Percentiles rank a stretch among this genome's conserved stretches.
Conservation (phyloP, 129 eudicot species). For the sunflower (Helianthus annuus) region DNA sequence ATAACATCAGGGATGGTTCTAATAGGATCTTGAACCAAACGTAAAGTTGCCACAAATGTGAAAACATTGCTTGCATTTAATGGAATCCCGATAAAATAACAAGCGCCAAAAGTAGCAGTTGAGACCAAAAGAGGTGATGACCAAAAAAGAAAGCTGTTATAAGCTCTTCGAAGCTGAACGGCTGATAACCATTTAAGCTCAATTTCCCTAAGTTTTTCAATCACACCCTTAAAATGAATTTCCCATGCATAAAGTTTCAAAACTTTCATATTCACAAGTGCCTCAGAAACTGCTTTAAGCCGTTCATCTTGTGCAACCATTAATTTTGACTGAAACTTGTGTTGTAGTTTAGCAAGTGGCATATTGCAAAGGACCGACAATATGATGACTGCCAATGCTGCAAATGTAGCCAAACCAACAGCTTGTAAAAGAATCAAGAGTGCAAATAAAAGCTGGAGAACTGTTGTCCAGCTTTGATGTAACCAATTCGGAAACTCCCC, state of each 20-base stretch:
- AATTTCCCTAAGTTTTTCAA: conserved; percentile 58
- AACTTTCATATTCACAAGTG: conserved; percentile 95
- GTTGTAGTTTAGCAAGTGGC: conserved; percentile 91
- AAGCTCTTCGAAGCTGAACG: conserved; percentile 79
- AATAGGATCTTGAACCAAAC: conserved; percentile 91
- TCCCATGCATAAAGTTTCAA: conserved; percentile 95
- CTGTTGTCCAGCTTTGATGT: conserved; percentile 92
- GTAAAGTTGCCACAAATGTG: conserved; percentile 89
- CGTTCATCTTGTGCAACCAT: conserved; percentile 87
- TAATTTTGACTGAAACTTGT: conserved; percentile 71
- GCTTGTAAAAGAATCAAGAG: conserved; percentile 65
- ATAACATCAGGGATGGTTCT: conserved; percentile 91
- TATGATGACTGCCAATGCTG: conserved; percentile 67
- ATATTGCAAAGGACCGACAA: conserved; percentile 78
- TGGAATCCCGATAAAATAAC: conserved; percentile 73
- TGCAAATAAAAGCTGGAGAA: conserved; percentile 76
- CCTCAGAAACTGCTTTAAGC: conserved; percentile 76
- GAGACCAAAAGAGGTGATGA: conserved; percentile 88
- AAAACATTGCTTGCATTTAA: conserved; percentile 85
- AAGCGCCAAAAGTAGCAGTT: conserved; percentile 92
- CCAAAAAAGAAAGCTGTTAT: conserved; percentile 86
- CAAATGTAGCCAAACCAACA: conserved; percentile 84
- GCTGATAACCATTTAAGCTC: conserved; percentile 80
- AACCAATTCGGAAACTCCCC: conserved; percentile 94
- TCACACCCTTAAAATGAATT: conserved; percentile 72